phyloP scores from a whole-genome alignment of 768 basidiomycete genomes.

The Daedalea quercina region DNA sequence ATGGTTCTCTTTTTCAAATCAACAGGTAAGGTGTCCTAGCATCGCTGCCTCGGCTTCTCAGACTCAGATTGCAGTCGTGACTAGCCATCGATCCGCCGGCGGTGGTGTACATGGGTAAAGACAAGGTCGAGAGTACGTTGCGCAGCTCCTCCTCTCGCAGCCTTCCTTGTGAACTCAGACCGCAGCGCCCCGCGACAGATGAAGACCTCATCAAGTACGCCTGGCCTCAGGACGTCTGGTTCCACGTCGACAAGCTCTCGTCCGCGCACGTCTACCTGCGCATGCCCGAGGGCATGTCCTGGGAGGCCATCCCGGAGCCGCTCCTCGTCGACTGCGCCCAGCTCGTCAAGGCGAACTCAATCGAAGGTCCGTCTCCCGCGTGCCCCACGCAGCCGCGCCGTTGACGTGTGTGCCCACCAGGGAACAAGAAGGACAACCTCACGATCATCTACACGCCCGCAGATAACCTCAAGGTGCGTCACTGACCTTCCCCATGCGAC shows the following conservation, averaged over 20 bases:
- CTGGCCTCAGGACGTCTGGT: constrained; percentile 86
- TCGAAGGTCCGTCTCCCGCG: constrained; percentile 60
- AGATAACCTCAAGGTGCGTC: constrained; percentile 78
- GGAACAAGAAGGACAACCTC: constrained; percentile 92
- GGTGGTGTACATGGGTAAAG: constrained; percentile 89
- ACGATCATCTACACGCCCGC: constrained; percentile 93
- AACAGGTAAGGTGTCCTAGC: constrained; percentile 24
- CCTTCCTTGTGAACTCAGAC: neutral
- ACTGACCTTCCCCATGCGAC: neutral
- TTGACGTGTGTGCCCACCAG: constrained; percentile 32
- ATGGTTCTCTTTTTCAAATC: constrained; percentile 62
- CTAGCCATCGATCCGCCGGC: constrained; percentile 58
- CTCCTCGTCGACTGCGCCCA: constrained; percentile 86
- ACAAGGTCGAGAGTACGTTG: constrained; percentile 89
- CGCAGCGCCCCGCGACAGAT: constrained; percentile 41
- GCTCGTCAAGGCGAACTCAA: constrained; percentile 95
- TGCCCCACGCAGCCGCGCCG: neutral
- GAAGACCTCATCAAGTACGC: constrained; percentile 94
- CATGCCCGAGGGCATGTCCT: constrained; percentile 71
- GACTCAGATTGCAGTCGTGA: neutral
- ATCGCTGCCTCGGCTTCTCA: neutral
- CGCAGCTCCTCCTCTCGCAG: too few species aligned
- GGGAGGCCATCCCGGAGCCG: constrained; percentile 81
- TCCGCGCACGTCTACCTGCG: constrained; percentile 97
- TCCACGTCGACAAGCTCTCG: constrained; percentile 97